phyloP scores from a whole-genome alignment of 768 basidiomycete genomes.

The Lentinus tigrinus region DNA sequence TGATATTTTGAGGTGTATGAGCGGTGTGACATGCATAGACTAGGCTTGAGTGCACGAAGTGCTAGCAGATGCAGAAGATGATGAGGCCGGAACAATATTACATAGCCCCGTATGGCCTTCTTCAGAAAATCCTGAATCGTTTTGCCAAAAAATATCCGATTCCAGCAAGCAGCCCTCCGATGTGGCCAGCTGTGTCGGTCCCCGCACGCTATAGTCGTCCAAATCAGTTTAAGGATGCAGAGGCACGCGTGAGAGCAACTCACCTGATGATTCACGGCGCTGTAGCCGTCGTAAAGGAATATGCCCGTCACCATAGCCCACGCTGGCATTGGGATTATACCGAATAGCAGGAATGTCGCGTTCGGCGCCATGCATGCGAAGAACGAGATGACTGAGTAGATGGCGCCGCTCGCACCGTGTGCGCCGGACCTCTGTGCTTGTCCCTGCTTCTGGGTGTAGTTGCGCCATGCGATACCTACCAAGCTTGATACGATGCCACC shows the following conservation, averaged over 20 bases:
- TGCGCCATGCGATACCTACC: slow-evolving; percentile 49
- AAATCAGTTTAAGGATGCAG: neutral
- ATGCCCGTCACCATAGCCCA: slow-evolving; percentile 72
- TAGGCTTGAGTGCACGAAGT: no score
- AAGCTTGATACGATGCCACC: slow-evolving; percentile 62
- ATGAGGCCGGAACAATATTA: neutral
- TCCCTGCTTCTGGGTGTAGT: slow-evolving; percentile 17
- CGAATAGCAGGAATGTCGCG: slow-evolving; percentile 68
- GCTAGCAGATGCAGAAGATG: neutral
- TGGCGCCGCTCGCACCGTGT: slow-evolving; percentile 77
- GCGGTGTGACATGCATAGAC: neutral
- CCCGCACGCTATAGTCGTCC: slow-evolving; percentile 40
- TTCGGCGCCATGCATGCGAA: slow-evolving; percentile 70
- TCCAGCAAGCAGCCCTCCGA: slow-evolving; percentile 66
- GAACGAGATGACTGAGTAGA: slow-evolving; percentile 68
- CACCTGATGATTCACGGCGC: slow-evolving; percentile 34
- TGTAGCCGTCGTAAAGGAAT: slow-evolving; percentile 57
- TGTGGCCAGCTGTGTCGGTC: slow-evolving; percentile 65
- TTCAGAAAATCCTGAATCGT: slow-evolving; percentile 24
- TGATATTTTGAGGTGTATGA: no score
- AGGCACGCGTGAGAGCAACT: slow-evolving; percentile 2
- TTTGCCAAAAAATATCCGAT: slow-evolving; percentile 45
- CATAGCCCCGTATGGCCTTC: neutral
- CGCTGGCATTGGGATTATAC: slow-evolving; percentile 75
- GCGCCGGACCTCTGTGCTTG: slow-evolving; percentile 35